Conservation (phyloP, 768 basidiomycete species). For the Lactarius trivialis region DNA sequence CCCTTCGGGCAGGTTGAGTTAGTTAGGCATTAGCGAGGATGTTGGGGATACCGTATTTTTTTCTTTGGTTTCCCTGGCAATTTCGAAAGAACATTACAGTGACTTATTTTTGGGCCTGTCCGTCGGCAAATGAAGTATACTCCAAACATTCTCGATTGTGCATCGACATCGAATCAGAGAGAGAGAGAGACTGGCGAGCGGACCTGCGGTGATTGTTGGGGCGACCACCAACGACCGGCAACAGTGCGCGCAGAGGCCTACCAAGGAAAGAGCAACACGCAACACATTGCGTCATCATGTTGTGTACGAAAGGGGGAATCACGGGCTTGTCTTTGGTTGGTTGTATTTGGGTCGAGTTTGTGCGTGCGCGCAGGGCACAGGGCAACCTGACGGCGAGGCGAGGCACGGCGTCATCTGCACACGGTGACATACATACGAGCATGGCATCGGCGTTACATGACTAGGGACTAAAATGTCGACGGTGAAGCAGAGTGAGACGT, state of each 20-base stretch:
- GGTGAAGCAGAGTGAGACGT: not conserved
- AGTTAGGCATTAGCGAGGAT: not conserved
- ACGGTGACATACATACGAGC: not conserved
- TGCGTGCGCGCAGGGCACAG: constrained; percentile 5
- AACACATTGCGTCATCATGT: too few relatives aligned
- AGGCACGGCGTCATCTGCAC: constrained; percentile 5
- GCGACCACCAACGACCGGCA: not conserved
- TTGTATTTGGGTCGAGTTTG: not conserved
- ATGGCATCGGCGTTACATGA: not conserved
- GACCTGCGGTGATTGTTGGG: not conserved
- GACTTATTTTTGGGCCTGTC: not conserved
- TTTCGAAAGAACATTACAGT: not conserved
- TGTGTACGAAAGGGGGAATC: not conserved
- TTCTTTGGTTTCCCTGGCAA: not conserved
- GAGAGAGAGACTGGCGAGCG: not conserved
- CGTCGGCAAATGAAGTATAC: not conserved
- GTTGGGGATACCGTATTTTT: not conserved
- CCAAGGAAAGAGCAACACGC: not conserved
- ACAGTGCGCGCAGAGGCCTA: not conserved
- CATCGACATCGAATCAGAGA: not conserved
- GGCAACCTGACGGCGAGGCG: constrained; percentile 5
- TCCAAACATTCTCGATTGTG: not conserved
- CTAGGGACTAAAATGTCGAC: constrained; percentile 8
- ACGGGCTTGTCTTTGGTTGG: not conserved
- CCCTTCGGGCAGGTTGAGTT: not conserved